Evolutionary conservation across 371 early-diverging fungal species (phyloP).

Genomic region (Fennellomyces sp.): DNA sequence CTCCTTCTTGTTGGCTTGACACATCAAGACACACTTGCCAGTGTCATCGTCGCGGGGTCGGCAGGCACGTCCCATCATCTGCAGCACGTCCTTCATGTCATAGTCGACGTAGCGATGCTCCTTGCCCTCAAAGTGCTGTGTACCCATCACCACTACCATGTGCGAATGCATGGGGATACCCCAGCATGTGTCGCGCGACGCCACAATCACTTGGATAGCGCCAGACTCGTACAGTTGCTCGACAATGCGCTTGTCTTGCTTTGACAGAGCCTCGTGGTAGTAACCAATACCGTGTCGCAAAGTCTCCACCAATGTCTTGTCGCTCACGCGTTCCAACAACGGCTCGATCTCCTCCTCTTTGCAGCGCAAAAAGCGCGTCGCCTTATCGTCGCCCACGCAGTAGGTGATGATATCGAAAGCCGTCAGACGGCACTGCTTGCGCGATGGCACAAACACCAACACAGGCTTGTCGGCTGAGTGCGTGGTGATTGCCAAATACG

Average conservation of each 20-base stretch:
- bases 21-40: constrained; percentile 91
- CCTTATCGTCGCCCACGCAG: constrained; percentile 73
- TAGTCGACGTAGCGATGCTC: constrained; percentile 96
- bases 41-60: constrained; percentile 69
- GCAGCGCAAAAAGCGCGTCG: constrained; percentile 76
- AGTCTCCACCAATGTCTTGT: constrained; percentile 72
- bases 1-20: constrained; percentile 90
- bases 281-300: constrained; percentile 87
- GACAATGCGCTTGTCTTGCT: constrained; percentile 74
- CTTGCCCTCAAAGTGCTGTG: constrained; percentile 92
- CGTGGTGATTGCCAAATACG: constrained; percentile 77
- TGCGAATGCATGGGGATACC: constrained; percentile 77
- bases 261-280: constrained; percentile 86
- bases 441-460: constrained; percentile 90
- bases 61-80: constrained; percentile 96
- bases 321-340: constrained; percentile 67
- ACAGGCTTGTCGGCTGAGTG: constrained; percentile 70
- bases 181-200: constrained; percentile 92
- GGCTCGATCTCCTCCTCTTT: constrained; percentile 65
- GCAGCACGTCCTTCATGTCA: constrained; percentile 90
- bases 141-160: constrained; percentile 95
- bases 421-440: constrained; percentile 90
- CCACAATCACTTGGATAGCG: constrained; percentile 88
- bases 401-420: constrained; percentile 84
- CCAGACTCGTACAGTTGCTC: constrained; percentile 77